Conservation (phyloP, 208 protist genomes). For the Leishmania amazonensis region DNA sequence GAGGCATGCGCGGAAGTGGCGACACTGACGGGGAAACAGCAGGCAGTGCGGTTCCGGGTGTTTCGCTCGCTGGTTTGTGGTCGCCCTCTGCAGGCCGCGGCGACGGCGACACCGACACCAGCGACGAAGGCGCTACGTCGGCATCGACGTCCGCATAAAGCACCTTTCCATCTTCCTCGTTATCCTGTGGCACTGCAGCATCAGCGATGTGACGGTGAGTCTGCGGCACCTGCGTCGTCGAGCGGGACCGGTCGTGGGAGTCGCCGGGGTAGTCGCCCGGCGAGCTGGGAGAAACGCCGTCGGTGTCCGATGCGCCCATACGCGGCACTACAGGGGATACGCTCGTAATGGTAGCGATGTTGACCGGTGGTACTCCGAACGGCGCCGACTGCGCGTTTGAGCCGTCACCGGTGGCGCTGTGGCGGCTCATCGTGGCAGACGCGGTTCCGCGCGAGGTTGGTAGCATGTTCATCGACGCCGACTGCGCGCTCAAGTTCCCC, state of each 20-base stretch:
- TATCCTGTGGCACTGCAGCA: not conserved
- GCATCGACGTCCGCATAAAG: not conserved
- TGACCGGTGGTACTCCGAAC: constrained; percentile 13
- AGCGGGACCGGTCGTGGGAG: constrained; percentile 19
- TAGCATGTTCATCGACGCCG: constrained; percentile 7
- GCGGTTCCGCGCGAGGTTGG: constrained; percentile 13
- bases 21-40: constrained; percentile 8
- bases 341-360: constrained; percentile 12
- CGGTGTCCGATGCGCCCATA: not conserved
- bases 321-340: not conserved
- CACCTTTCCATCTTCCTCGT: not conserved
- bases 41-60: not conserved
- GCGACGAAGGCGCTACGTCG: not conserved
- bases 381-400: not conserved
- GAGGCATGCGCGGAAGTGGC: constrained; percentile 9
- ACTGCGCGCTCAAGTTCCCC: constrained; percentile 17
- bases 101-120: not conserved
- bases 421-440: not conserved
- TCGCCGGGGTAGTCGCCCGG: constrained; percentile 3
- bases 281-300: constrained; percentile 3
- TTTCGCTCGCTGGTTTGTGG: constrained; percentile 15
- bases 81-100: not conserved
- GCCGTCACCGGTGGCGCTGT: not conserved
- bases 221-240: constrained; percentile 26
- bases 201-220: constrained; percentile 24